Evolutionary conservation across 148 eudicot species (phyloP).

Genomic region (Pharnaceum exiguum): DNA sequence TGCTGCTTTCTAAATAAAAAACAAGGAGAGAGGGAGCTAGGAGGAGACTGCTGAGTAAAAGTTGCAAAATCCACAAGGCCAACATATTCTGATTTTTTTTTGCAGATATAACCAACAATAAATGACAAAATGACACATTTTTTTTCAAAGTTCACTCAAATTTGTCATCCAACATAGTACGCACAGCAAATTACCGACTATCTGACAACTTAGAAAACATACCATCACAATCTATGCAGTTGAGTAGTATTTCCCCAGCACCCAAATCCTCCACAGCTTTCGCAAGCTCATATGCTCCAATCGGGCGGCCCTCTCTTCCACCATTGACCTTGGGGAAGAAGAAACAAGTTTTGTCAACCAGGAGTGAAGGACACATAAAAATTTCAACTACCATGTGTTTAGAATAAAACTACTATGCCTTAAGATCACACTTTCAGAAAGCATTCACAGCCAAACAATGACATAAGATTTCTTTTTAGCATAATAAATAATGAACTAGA

Average conservation of each 20-base stretch:
- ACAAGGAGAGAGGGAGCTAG: no score
- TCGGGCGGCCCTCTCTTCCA: conserved; percentile 90
- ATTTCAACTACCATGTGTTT: not conserved
- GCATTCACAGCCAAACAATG: no score
- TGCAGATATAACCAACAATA: no score
- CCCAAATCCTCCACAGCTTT: conserved; percentile 96
- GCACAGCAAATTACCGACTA: not conserved
- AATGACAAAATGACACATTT: no score
- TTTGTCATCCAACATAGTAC: not conserved
- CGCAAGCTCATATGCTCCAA: conserved; percentile 99
- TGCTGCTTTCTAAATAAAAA: no score
- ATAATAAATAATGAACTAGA: no score
- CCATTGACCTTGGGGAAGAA: conserved; percentile 67
- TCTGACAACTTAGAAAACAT: conserved; percentile 11
- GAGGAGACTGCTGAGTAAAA: no score
- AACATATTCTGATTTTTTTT: no score
- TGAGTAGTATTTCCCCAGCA: conserved; percentile 93
- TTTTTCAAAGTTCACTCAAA: no score
- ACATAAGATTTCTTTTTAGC: no score
- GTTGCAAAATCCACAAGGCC: no score
- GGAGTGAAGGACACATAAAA: not conserved
- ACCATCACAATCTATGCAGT: conserved; percentile 99
- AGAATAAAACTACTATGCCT: not conserved
- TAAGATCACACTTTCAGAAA: no score
- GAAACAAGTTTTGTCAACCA: not conserved